Conservation (phyloP, 2,329 filamentous ascomycete species). For the Amauroascus niger region DNA sequence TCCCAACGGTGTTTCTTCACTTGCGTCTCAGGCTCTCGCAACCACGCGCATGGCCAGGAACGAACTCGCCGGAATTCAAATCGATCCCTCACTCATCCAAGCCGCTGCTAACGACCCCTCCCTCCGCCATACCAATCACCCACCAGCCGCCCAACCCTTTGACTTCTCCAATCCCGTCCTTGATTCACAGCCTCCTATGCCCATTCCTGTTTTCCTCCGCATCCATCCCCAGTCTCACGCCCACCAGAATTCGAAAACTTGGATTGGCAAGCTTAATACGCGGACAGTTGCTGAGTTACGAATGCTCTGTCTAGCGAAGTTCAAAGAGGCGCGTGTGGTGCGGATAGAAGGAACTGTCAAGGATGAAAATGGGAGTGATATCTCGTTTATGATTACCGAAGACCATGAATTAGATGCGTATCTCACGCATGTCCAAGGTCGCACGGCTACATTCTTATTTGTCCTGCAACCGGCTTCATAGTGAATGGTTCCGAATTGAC, state of each 20-base stretch:
- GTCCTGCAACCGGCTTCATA: slow-evolving; percentile 7
- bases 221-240: slow-evolving; percentile 55
- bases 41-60: slow-evolving; percentile 31
- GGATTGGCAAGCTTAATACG: slow-evolving; percentile 54
- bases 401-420: slow-evolving; percentile 66
- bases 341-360: slow-evolving; percentile 9
- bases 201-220: slow-evolving; percentile 59
- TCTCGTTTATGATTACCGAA: slow-evolving; percentile 45
- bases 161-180: slow-evolving; percentile 33
- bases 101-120: slow-evolving; percentile 47
- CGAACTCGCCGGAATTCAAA: slow-evolving; percentile 48
- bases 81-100: slow-evolving; percentile 53
- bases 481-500: not conserved
- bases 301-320: not conserved
- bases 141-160: slow-evolving; percentile 21
- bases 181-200: slow-evolving; percentile 21
- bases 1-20: slow-evolving; percentile 35
- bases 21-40: slow-evolving; percentile 38
- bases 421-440: slow-evolving; percentile 51
- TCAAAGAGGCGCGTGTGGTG: slow-evolving; percentile 6
- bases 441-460: slow-evolving; percentile 47
- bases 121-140: slow-evolving; percentile 20
- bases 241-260: slow-evolving; percentile 41
- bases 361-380: slow-evolving; percentile 8
- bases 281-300: slow-evolving; percentile 54